Conservation (phyloP, 1,284 basidiomycete genomes). For the Puccinia horiana region DNA sequence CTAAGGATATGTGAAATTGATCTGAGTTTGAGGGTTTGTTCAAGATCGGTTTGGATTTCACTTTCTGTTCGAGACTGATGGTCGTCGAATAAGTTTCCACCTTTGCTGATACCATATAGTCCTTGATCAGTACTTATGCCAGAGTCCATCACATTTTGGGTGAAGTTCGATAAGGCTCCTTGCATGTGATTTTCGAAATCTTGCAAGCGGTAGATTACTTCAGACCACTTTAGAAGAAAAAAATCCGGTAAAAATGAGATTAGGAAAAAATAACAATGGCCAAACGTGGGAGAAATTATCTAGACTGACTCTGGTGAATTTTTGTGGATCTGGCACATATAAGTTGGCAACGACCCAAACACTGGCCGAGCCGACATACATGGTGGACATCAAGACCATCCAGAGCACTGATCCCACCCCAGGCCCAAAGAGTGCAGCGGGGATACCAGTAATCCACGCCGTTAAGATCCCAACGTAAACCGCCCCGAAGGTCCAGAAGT, state of each 20-base stretch:
- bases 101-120: slow-evolving; percentile 37
- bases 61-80: slow-evolving; percentile 14
- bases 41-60: slow-evolving; percentile 21
- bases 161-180: slow-evolving; percentile 38
- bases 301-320: slow-evolving; percentile 35
- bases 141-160: slow-evolving; percentile 30
- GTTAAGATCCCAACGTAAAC: slow-evolving; percentile 38
- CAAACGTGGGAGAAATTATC: neutral
- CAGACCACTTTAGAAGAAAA: slow-evolving; percentile 27
- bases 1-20: slow-evolving; percentile 41
- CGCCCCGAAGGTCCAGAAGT: slow-evolving; percentile 38
- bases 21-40: slow-evolving; percentile 42
- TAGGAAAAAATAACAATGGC: neutral
- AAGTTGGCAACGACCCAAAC: slow-evolving; percentile 33
- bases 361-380: slow-evolving; percentile 21
- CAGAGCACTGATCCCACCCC: slow-evolving; percentile 26
- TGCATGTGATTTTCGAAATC: slow-evolving; percentile 46
- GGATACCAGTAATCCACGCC: slow-evolving; percentile 39
- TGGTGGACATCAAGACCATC: slow-evolving; percentile 29
- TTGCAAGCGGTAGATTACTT: slow-evolving; percentile 42
- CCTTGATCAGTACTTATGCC: slow-evolving; percentile 42
- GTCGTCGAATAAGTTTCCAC: slow-evolving; percentile 32
- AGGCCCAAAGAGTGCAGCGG: slow-evolving; percentile 29
- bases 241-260: neutral
- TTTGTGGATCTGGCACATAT: slow-evolving; percentile 41